These are phyloP conservation scores for Solanum ossicruentum DNA, from an alignment of 257 asterid species.

Conservation along the genomic window DNA sequence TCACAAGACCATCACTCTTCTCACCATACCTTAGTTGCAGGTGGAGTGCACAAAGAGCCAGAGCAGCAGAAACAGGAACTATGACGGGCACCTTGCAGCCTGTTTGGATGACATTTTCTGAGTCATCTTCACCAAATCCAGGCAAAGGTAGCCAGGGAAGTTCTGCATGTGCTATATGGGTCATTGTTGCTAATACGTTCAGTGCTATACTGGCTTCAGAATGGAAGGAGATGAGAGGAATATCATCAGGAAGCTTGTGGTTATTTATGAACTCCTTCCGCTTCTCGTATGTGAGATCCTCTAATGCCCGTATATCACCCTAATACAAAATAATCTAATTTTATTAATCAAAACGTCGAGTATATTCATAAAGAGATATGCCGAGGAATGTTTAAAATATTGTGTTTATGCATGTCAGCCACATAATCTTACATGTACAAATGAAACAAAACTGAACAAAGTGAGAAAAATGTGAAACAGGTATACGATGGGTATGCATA, in stretches of 20 bases:
- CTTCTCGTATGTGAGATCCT: slow-evolving; percentile 80
- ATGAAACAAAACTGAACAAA: background rate
- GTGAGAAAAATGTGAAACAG: background rate
- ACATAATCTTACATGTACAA: background rate
- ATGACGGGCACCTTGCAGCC: slow-evolving; percentile 57
- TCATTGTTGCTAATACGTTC: slow-evolving; percentile 60
- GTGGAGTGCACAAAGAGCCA: slow-evolving; percentile 71
- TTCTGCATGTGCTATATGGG: slow-evolving; percentile 82
- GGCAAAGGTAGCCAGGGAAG: slow-evolving; percentile 61
- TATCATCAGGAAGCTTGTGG: slow-evolving; percentile 57
- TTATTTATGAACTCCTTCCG: slow-evolving; percentile 56
- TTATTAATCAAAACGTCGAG: background rate
- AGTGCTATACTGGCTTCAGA: slow-evolving; percentile 66
- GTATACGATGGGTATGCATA: background rate
- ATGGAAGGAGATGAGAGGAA: slow-evolving; percentile 74
- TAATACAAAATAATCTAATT: background rate
- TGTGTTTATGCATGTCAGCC: background rate
- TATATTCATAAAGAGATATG: background rate
- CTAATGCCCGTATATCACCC: slow-evolving; percentile 87
- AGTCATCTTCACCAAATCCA: slow-evolving; percentile 15
- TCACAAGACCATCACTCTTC: slow-evolving; percentile 92
- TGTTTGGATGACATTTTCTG: slow-evolving; percentile 22
- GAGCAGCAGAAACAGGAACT: slow-evolving; percentile 67
- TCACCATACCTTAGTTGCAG: slow-evolving; percentile 74
- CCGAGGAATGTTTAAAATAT: background rate